Base-by-base conservation (phyloP, 2,329 filamentous ascomycete species). In the Neurospora crassa region DNA sequence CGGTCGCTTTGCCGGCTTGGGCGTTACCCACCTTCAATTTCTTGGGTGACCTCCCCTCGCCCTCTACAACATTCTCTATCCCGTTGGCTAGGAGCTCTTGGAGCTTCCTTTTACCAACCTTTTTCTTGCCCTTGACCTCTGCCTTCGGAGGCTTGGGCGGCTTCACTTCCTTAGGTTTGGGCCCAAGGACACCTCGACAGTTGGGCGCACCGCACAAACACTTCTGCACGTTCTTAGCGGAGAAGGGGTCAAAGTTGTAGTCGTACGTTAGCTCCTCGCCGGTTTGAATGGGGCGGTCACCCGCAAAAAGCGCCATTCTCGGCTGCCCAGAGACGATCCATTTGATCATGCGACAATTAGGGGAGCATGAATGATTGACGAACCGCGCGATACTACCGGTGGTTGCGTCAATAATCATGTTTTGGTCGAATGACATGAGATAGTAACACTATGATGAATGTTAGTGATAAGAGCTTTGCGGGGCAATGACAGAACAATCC, bases 351-450 rank as follows among this genome's bases (percentile, higher is more conserved):
- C 92, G 89, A 82, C 95, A 98, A 79, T 99, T 99, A 2, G 96
- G 96, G 71, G 92, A 91, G 82, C 96, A 99, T 20, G 94, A 97
- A 80, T 99, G 96, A 79, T 99, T 99, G 79, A 99, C 94, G 80
- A 99, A 99, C 71, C 96, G 92, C 77, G 96, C 95, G 81, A 98
- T 97, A 75, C 93, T 97, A 77, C 96, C 96, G 71, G 93, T 93
- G 40, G 94, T 97, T 42, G 95, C 96, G 83, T 99, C 96, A 75
- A 99, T 97, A 77, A 98, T 97, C 90, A 98, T 96, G 81, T 96
- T 96, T 80, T 97, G 94, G 79, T 98, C 94, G 79, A 98, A 97
- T 71, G 93, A 94, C 96, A 99, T 99, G 68, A 99, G 85, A 80
- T 99, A 99, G 81, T 97, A 98, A 81, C 94, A 97, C 92, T 97